Base-by-base conservation (phyloP, 352 stramenopile genomes). In the Phytophthora megakarya region DNA sequence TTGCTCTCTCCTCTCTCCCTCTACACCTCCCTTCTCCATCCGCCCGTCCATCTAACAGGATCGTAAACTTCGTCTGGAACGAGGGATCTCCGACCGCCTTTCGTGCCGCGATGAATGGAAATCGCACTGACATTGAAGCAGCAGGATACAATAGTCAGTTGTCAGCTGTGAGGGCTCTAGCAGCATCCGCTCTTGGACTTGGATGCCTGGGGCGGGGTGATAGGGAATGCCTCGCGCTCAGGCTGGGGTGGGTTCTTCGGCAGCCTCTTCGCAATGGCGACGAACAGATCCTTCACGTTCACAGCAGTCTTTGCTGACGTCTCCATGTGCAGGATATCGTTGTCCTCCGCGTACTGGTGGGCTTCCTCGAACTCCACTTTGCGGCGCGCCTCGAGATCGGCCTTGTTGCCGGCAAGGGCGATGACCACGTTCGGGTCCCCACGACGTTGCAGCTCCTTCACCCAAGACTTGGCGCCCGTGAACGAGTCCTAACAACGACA, bases 251-350 rank as follows among this genome's bases (percentile, higher is more conserved):
- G 81, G 57, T 88, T 93, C 79, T 95, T 93, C 6, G 87, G 87
- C 55, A 95, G 73, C 35, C 80, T 76, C 73, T 93, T 92, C 18
- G 87, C 87, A 61, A 99, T 99, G 55, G 98, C 96, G 13, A 99
- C 91, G 75, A 99, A 99, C 39, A 99, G 81, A 44, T 98, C 89
- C 74, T 99, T 98, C 30, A 99, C 98, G 76, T 99, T 99, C 61
- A 97, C 97, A 3, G 96, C 94, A 52, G 97, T 99, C 86, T 99
- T 99, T 37, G 98, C 98, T 6, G 95, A 99, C 42, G 97, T 99
- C 69, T 99, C 98, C 84, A 99, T 96, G 84, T 99, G 98, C 16
- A 99, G 80, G 73, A 99, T 98, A 54, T 97, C 95, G 73, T 99
- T 99, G 72, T 99, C 96, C 67, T 98, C 88, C 12, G 98, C 97